Base-by-base conservation (phyloP, 140 eudicot species). In the Flaveria floridana region DNA sequence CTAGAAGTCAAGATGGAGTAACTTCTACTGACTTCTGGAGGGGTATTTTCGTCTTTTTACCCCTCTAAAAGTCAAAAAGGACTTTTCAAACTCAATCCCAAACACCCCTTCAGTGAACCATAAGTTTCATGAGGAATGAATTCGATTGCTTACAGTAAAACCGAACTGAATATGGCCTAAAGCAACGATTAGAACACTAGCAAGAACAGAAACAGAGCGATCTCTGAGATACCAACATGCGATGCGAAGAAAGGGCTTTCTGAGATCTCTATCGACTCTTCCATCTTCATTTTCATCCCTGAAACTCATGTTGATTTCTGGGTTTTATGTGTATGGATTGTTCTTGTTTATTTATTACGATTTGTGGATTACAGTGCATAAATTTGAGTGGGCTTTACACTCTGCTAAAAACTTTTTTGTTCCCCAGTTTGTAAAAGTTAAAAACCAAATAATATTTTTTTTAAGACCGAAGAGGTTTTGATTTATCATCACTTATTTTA, bases 111-210 rank as follows among this genome's bases (percentile, higher is more conserved):
- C n/a, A 20, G 37, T 13, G 39, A 16, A 14, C 15, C 41, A 5
- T 34, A 34, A 34, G 41, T n/a, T 34, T 34, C 41, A 34, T 34
- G 41, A 5, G 41, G 0, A 34, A 34, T 8, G 8, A 4, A 64
- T 8, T 28, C 7, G 73, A 76, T 46, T 23, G 19, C 74, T 79
- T 85, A 91, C 96, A 61, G 96, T 89, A 77, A 89, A 91, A 56
- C 97, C 97, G 67, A 91, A 89, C 82, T 91, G 97, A 72, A 91
- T 87, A 42, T 94, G 96, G 34, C 96, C 97, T 62, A 88, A 73
- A 51, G 96, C 97, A 37, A 91, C 88, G 72, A 91, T 88, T 57
- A 91, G 30, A 61, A 91, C 97, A 78, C 96, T 86, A 73, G 97
- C 97, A 65, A 88, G 78, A 14, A 91, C 96, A 30, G 96, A 91